phyloP scores from a whole-genome alignment of 192 early-diverging fungal species.

The Backusella mclennaniae region DNA sequence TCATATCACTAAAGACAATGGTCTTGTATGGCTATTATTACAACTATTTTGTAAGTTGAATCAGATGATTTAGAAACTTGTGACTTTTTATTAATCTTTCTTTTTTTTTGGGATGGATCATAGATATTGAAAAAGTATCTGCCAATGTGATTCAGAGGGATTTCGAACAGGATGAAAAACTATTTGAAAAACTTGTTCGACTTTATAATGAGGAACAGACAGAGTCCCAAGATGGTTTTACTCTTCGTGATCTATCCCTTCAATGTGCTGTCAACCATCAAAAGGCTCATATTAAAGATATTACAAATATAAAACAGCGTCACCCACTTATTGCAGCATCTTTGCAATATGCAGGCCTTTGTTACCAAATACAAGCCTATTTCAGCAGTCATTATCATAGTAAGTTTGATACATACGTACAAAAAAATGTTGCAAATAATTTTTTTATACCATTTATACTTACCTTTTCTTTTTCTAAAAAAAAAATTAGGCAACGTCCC shows the following conservation, averaged over 20 bases:
- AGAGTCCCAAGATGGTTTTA: constrained; percentile 69
- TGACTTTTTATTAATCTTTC: no score
- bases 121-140: constrained; percentile 65
- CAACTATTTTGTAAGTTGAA: constrained; percentile 56
- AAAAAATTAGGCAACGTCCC: constrained; percentile 23
- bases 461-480: not conserved
- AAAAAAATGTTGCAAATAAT: not conserved
- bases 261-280: constrained; percentile 71
- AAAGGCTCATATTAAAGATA: constrained; percentile 59
- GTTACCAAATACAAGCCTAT: constrained; percentile 52
- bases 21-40: constrained; percentile 68
- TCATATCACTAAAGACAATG: constrained; percentile 65
- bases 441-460: no score
- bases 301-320: constrained; percentile 66
- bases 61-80: no score
- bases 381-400: constrained; percentile 51
- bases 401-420: constrained; percentile 15
- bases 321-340: constrained; percentile 65
- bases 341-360: constrained; percentile 56
- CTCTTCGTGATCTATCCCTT: constrained; percentile 70
- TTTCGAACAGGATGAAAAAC: constrained; percentile 65
- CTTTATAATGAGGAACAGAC: constrained; percentile 78
- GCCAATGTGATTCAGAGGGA: constrained; percentile 61
- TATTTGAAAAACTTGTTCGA: constrained; percentile 66
- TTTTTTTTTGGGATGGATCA: no score